Evolutionary conservation across 805 yeast species (phyloP).

Genomic region (Candida ulmi): DNA sequence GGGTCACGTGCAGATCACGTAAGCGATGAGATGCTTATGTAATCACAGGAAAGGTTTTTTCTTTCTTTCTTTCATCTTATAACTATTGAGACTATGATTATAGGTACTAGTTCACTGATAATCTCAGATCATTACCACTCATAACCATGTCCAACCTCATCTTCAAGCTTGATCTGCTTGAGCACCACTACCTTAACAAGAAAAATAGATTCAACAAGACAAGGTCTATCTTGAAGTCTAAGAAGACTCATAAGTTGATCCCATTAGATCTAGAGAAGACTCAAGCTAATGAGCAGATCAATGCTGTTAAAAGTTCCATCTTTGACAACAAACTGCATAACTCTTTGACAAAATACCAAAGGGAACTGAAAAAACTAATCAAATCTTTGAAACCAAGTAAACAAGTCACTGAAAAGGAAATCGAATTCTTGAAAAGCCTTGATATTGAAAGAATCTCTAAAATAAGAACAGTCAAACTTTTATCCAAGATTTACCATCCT

Average conservation of each 20-base stretch:
- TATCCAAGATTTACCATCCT: slow-evolving; percentile 8
- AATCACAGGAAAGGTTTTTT: too few species aligned
- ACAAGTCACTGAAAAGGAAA: slow-evolving; percentile 11
- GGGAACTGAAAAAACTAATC: slow-evolving; percentile 29
- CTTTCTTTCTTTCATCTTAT: too few species aligned
- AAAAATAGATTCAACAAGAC: slow-evolving; percentile 8
- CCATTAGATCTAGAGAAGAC: slow-evolving; percentile 9
- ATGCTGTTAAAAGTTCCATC: slow-evolving; percentile 36
- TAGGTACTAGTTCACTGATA: too few species aligned
- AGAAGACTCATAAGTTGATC: slow-evolving; percentile 4
- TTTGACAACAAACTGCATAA: slow-evolving; percentile 47
- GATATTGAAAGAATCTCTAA: slow-evolving; percentile 21
- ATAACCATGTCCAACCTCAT: background rate
- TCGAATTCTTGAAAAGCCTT: slow-evolving; percentile 15
- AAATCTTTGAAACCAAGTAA: slow-evolving; percentile 9
- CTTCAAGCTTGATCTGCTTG: slow-evolving; percentile 9
- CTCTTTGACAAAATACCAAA: slow-evolving; percentile 34
- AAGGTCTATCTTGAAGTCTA: slow-evolving; percentile 1
- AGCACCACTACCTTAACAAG: slow-evolving; percentile 6
- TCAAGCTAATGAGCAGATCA: slow-evolving; percentile 41
- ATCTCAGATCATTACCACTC: background rate
- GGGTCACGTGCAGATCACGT: too few species aligned
- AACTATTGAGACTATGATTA: too few species aligned
- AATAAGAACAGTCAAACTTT: slow-evolving; percentile 16
- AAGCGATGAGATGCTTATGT: too few species aligned